Base-by-base conservation (phyloP, 73 alveolate genomes). In the Blepharisma japonicum region DNA sequence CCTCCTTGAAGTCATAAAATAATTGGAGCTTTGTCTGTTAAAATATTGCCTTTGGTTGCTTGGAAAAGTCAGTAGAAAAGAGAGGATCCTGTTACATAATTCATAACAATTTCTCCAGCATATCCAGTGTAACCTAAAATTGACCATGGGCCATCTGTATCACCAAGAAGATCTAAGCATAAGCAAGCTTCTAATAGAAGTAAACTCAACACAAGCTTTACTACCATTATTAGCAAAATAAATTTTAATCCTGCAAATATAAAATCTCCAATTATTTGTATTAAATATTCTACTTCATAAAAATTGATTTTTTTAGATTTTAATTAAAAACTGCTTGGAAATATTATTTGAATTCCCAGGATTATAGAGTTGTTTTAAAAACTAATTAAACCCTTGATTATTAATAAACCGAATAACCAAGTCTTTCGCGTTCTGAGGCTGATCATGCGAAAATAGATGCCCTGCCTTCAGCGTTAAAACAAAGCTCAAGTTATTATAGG, bases 1-100 rank as follows among this genome's bases (percentile, higher is more conserved):
- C 97, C 97, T 46, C 97, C 97, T 45, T 88, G 83, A 1, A 91
- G 89, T 96, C 97, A 91, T 72, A 89, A 55, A 6, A 91, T 91
- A 14, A 89, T 83, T 27, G 93, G 56, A 9, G 21, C n/a, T 9
- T 9, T 20, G 20, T 61, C 50, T 21, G 67, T 53, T 20, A 14
- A 11, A 53, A 53, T 53, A 53, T 61, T 61, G 38, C 42, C 77
- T 27, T 27, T 14, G 21, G 21, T 38, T 25, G 77, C 14, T 9
- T 61, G 53, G 77, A 61, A 61, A 38, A 25, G 50, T 21, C 77
- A 61, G 4, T 61, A 61, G 4, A 61, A 61, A 9, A 61, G 77
- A 61, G 53, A 20, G 21, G 77, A 61, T 27, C 77, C 77, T 61
- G 42, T 21, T 21, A 21, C n/a, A 11, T 38, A 9, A 61, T 61